Conservation (phyloP, 2,329 filamentous ascomycete species). For the Saccharata proteae region DNA sequence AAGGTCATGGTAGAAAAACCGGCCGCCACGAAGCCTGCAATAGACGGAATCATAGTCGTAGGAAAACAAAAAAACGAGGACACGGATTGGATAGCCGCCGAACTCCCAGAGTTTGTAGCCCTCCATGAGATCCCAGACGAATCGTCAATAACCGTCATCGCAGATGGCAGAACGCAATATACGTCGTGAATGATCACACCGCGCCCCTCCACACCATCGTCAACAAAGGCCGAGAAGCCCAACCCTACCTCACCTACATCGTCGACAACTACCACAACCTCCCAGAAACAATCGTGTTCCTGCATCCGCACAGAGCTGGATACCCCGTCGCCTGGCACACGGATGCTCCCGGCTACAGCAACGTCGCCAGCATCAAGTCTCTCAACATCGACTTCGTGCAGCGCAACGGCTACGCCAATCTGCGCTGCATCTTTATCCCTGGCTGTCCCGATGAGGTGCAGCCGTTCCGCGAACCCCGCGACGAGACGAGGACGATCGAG, state of each 20-base stretch:
- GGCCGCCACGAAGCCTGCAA: no score
- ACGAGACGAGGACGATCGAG: conserved; percentile 7
- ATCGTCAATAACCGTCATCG: not conserved
- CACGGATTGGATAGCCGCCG: conserved; percentile 7
- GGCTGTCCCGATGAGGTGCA: conserved; percentile 28
- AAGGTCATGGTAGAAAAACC: no score
- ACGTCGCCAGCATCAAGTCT: conserved; percentile 9
- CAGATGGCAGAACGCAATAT: conserved; percentile 7
- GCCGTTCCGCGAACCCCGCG: conserved; percentile 15
- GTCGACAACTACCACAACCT: conserved; percentile 15
- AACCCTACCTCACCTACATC: conserved; percentile 14
- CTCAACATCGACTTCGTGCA: conserved; percentile 26
- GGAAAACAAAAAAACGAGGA: no score
- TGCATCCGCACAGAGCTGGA: conserved; percentile 9
- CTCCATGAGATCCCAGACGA: not conserved
- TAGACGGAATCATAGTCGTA: no score
- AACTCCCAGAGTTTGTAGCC: conserved; percentile 3
- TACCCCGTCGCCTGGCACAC: conserved; percentile 6
- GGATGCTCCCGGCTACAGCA: not conserved
- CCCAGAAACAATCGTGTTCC: conserved; percentile 12
- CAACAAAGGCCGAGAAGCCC: conserved; percentile 13
- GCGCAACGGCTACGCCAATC: conserved; percentile 26
- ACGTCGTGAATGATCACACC: conserved; percentile 8
- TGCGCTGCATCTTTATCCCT: conserved; percentile 24
- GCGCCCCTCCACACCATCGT: conserved; percentile 8